Percentiles rank a stretch among this genome's conserved stretches.
Evolutionary conservation across 768 basidiomycete species (phyloP).

Genomic region (Boletus coccyginus): DNA sequence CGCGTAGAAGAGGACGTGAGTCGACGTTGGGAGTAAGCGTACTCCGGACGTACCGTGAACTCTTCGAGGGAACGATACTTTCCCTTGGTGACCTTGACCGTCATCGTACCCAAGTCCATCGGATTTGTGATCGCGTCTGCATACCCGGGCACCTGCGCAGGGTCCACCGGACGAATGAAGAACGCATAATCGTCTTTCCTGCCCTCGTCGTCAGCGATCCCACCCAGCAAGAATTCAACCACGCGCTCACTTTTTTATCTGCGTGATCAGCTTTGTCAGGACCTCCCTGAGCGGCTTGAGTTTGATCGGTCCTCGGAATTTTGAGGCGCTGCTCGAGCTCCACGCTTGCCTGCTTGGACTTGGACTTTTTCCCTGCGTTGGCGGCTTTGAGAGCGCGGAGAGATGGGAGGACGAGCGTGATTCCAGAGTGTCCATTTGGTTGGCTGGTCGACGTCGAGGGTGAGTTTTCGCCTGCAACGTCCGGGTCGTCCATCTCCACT

Average conservation of each 20-base stretch:
- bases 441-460: conserved; percentile 28
- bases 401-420: conserved; percentile 68
- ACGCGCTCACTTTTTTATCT: conserved; percentile 69
- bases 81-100: conserved; percentile 70
- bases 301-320: conserved; percentile 57
- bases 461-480: conserved; percentile 30
- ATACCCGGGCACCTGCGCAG: conserved; percentile 57
- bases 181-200: conserved; percentile 89
- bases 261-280: conserved; percentile 57
- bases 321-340: conserved; percentile 31
- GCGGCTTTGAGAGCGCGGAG: conserved; percentile 58
- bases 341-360: conserved; percentile 30
- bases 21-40: not conserved
- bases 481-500: conserved; percentile 33
- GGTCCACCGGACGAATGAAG: conserved; percentile 69
- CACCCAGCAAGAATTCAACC: not conserved
- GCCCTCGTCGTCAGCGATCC: conserved; percentile 6
- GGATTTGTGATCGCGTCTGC: conserved; percentile 71
- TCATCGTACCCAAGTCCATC: conserved; percentile 92
- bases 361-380: conserved; percentile 49
- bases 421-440: conserved; percentile 40
- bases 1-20: not conserved
- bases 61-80: conserved; percentile 80
- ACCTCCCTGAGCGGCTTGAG: conserved; percentile 81
- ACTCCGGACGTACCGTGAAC: conserved; percentile 54